These are phyloP conservation scores for Xerocomus amazonicus DNA, from an alignment of 1,284 basidiomycete species.

Conservation along the genomic window DNA sequence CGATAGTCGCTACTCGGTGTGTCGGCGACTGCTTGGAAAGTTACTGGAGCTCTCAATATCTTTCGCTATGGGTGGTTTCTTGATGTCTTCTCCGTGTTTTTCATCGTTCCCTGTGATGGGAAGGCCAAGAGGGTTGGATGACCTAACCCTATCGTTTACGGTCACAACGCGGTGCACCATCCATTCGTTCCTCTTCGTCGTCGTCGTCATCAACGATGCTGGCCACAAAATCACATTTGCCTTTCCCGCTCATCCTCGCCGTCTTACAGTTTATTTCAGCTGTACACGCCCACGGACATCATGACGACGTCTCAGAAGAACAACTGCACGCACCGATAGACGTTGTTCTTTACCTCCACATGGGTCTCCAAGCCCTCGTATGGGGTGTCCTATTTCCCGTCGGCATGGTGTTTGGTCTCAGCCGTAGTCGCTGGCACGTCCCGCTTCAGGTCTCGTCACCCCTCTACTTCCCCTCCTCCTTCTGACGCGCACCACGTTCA, in stretches of 20 bases:
- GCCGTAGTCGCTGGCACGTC: slow-evolving; percentile 81
- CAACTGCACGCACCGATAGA: slow-evolving; percentile 68
- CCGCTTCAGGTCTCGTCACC: slow-evolving; percentile 66
- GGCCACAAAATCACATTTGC: not conserved
- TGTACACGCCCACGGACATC: slow-evolving; percentile 54
- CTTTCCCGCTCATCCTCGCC: slow-evolving; percentile 11
- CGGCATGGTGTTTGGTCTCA: slow-evolving; percentile 84
- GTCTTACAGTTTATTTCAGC: slow-evolving; percentile 4
- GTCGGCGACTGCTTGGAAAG: no score
- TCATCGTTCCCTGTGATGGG: no score
- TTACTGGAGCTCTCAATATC: no score
- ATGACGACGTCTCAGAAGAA: slow-evolving; percentile 54
- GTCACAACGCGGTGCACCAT: no score
- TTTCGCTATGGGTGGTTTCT: no score
- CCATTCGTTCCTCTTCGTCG: not conserved
- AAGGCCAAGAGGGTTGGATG: no score
- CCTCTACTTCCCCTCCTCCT: not conserved
- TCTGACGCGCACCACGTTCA: slow-evolving; percentile 2
- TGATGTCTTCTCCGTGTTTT: no score
- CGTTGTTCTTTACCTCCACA: slow-evolving; percentile 76
- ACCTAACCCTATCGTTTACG: no score
- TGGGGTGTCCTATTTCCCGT: slow-evolving; percentile 84
- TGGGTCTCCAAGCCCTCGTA: slow-evolving; percentile 66
- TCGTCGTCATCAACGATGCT: slow-evolving; percentile 1
- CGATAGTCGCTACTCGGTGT: no score